Conservation (phyloP, 1,139 yeast genomes). For the Geotrichum australiense region DNA sequence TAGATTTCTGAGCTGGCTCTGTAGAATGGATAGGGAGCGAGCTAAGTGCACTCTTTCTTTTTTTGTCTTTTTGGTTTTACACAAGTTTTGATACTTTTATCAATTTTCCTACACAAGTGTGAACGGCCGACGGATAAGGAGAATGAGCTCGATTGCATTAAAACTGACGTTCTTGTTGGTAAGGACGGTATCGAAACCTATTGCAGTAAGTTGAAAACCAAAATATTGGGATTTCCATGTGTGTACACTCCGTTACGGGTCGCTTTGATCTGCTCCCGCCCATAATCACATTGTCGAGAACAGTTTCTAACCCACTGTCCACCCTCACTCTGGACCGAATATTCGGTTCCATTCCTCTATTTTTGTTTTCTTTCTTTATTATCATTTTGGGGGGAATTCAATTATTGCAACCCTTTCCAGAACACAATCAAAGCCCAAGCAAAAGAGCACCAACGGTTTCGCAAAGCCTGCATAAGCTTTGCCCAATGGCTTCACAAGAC, state of each 20-base stretch:
- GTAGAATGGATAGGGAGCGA: too few species aligned
- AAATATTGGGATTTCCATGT: too few species aligned
- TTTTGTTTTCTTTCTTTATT: constrained; percentile 1
- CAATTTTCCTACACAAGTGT: too few species aligned
- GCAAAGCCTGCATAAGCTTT: constrained; percentile 53
- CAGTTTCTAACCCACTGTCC: background rate
- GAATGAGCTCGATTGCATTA: constrained; percentile 49
- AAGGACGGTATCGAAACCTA: constrained; percentile 75
- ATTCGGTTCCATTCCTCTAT: background rate
- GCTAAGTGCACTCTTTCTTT: too few species aligned
- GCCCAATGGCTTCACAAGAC: constrained; percentile 71
- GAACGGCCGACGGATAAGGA: too few species aligned
- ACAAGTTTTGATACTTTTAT: too few species aligned
- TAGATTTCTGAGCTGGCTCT: too few species aligned
- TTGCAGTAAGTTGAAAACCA: constrained; percentile 58
- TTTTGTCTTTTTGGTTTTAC: too few species aligned
- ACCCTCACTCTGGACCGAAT: too few species aligned
- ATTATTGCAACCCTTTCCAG: constrained; percentile 19
- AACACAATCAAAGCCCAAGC: constrained; percentile 68
- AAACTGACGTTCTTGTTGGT: constrained; percentile 70
- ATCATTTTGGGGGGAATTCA: too few species aligned
- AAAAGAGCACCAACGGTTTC: constrained; percentile 61
- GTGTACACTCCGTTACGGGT: too few species aligned
- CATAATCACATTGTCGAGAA: background rate
- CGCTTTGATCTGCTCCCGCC: too few species aligned